A percentile compares a stretch with the other conserved stretches of the same genome.
Conservation (phyloP, 2,329 filamentous ascomycete species). For the Claviceps monticola region DNA sequence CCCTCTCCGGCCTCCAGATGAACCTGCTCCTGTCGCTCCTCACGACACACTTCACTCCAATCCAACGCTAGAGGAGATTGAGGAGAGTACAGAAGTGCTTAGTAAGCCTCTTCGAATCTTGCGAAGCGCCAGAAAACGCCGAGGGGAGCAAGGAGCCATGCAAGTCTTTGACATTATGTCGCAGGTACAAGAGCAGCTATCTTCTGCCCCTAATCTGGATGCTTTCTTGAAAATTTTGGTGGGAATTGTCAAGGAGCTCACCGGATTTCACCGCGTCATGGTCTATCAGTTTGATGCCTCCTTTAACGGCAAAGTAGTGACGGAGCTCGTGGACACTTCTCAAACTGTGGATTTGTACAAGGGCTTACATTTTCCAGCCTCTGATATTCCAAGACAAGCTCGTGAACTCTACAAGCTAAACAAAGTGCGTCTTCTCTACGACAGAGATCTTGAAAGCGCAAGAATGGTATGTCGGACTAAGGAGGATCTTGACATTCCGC, state of each 20-base stretch:
- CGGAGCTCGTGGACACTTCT: constrained; percentile 69
- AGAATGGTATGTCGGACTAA: constrained; percentile 66
- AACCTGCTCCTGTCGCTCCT: constrained; percentile 46
- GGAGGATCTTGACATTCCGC: constrained; percentile 57
- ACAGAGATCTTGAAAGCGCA: constrained; percentile 66
- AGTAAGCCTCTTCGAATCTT: constrained; percentile 69
- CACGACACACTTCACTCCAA: constrained; percentile 61
- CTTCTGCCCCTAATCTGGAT: constrained; percentile 56
- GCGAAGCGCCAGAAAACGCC: constrained; percentile 58
- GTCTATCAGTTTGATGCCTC: constrained; percentile 76
- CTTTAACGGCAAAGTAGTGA: constrained; percentile 78
- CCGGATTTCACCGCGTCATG: constrained; percentile 86
- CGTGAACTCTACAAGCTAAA: constrained; percentile 84
- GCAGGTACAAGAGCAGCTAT: constrained; percentile 78
- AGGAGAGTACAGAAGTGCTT: constrained; percentile 59
- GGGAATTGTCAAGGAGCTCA: constrained; percentile 77
- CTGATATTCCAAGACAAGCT: constrained; percentile 73
- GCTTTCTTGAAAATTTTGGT: constrained; percentile 68
- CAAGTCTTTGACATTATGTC: constrained; percentile 87
- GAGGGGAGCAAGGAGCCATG: constrained; percentile 71
- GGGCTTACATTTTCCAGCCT: constrained; percentile 76
- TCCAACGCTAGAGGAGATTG: constrained; percentile 59
- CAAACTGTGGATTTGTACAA: constrained; percentile 75
- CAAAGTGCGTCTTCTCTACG: constrained; percentile 77
- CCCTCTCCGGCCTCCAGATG: constrained; percentile 50